These are phyloP conservation scores for Eucalyptus leucophloia DNA, from an alignment of 345 rosid genomes.

Conservation along the genomic window DNA sequence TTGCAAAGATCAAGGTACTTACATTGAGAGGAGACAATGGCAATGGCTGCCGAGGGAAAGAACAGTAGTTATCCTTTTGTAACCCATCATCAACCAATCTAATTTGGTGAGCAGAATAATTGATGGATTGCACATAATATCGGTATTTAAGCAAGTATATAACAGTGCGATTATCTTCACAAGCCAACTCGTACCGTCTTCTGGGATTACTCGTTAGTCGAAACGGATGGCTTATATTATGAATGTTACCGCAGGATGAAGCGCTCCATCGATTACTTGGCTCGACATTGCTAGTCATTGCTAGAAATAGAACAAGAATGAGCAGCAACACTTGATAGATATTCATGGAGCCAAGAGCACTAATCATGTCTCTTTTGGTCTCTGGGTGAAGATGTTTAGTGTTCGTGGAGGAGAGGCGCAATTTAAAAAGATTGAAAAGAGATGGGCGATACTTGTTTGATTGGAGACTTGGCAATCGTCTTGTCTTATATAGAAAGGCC, in stretches of 20 bases:
- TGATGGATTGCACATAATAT: background rate
- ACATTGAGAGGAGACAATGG: background rate
- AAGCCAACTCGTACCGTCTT: background rate
- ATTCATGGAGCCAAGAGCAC: background rate
- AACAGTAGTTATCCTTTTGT: background rate
- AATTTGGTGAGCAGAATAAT: background rate
- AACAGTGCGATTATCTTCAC: background rate
- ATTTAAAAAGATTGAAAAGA: background rate
- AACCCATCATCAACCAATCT: background rate
- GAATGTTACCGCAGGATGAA: background rate
- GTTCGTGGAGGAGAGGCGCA: background rate
- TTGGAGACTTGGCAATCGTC: background rate
- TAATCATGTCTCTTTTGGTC: background rate
- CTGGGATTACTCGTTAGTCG: background rate
- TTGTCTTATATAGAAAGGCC: background rate
- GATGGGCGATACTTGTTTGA: background rate
- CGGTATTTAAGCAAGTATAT: accelerated
- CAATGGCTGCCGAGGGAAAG: background rate
- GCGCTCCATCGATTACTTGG: accelerated
- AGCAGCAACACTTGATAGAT: background rate
- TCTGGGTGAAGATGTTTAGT: background rate
- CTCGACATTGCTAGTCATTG: background rate
- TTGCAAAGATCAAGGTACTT: background rate
- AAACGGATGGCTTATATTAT: background rate
- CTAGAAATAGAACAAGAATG: background rate